Evolutionary conservation across 345 rosid genomes (phyloP).

Genomic region (Bruguiera parviflora): DNA sequence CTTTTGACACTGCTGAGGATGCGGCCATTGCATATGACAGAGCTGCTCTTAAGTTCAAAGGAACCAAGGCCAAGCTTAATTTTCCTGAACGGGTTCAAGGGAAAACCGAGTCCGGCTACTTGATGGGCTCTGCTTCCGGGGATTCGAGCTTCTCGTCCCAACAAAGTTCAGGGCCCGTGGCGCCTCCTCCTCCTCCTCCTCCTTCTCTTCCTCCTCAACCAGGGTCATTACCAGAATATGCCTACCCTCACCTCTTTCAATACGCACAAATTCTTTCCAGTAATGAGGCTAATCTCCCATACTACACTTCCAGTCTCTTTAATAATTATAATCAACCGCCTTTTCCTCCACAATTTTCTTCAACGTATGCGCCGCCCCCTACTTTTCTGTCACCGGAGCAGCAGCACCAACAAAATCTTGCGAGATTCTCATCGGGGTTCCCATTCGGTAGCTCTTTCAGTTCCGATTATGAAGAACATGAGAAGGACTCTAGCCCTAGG

Average conservation of each 20-base stretch:
- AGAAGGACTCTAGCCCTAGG: conserved; percentile 25
- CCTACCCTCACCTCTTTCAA: conserved; percentile 62
- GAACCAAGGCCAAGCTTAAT: conserved; percentile 88
- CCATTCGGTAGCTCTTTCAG: conserved; percentile 23
- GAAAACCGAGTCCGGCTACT: conserved; percentile 26
- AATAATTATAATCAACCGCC: conserved; percentile 20
- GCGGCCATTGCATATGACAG: conserved; percentile 51
- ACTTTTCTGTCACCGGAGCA: conserved; percentile 11
- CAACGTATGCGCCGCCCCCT: conserved; percentile 38
- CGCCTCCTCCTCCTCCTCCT: not conserved
- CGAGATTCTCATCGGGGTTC: conserved; percentile 26
- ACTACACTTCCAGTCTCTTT: conserved; percentile 55
- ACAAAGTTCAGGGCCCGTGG: conserved; percentile 13
- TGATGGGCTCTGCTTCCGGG: conserved; percentile 12
- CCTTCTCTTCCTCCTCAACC: conserved; percentile 21
- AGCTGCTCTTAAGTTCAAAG: conserved; percentile 91
- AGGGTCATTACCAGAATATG: conserved; percentile 24
- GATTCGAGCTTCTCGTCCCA: conserved; percentile 6
- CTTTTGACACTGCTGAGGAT: conserved; percentile 33
- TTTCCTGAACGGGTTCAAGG: conserved; percentile 83
- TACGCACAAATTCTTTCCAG: conserved; percentile 79
- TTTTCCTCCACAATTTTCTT: conserved; percentile 32
- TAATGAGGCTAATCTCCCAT: conserved; percentile 56
- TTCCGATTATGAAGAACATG: conserved; percentile 28
- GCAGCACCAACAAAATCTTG: conserved; percentile 22